Conservation (phyloP, 1,284 basidiomycete genomes). For the Xerocomus amazonicus region DNA sequence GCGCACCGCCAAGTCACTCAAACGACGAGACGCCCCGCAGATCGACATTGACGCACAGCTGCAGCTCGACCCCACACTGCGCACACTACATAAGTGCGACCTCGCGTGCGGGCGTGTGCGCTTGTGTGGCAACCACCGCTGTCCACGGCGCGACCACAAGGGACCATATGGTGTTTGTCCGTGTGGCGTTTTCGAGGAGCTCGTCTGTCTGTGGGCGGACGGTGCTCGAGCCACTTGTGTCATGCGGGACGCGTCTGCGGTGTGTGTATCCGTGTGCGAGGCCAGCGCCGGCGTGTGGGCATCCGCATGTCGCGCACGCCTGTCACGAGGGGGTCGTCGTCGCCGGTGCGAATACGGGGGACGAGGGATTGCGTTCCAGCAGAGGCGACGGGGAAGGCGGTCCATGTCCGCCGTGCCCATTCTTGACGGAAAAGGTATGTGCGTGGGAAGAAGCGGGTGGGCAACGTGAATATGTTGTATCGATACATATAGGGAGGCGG, state of each 20-base stretch:
- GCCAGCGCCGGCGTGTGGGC: conserved; percentile 73
- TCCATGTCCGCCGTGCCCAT: too few species aligned
- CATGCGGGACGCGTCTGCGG: conserved; percentile 74
- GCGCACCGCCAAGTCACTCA: conserved; percentile 56
- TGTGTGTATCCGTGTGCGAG: conserved; percentile 80
- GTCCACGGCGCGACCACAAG: conserved; percentile 77
- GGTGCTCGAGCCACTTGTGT: conserved; percentile 64
- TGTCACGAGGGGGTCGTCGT: conserved; percentile 63
- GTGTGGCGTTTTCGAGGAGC: conserved; percentile 86
- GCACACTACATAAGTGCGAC: conserved; percentile 76
- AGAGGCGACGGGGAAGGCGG: too few species aligned
- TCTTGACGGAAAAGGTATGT: too few species aligned
- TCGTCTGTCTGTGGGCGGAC: conserved; percentile 81
- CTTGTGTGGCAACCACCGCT: conserved; percentile 74
- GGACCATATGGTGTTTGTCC: conserved; percentile 80
- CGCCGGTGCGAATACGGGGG: conserved; percentile 23
- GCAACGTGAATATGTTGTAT: too few species aligned
- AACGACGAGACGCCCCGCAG: conserved; percentile 37
- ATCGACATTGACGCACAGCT: conserved; percentile 20
- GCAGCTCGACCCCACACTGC: conserved; percentile 48
- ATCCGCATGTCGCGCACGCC: conserved; percentile 68
- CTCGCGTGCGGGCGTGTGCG: conserved; percentile 73
- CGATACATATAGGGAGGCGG: too few species aligned
- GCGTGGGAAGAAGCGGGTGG: too few species aligned
- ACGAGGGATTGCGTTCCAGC: conserved; percentile 17